These are phyloP conservation scores for Vigna mungo DNA, from an alignment of 306 rosid genomes.

Conservation along the genomic window DNA sequence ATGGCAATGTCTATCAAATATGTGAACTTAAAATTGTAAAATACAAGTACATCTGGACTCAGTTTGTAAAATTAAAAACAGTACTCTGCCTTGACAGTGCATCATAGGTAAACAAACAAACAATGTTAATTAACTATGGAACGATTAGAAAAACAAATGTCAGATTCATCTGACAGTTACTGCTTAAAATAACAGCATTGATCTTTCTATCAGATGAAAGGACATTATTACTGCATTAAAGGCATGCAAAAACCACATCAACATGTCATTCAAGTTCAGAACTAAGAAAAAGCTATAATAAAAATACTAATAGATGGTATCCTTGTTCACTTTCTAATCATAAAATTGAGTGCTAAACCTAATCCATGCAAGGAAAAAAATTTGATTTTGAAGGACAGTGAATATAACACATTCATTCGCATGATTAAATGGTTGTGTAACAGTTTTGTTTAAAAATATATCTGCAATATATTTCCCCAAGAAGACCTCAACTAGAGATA, in stretches of 20 bases:
- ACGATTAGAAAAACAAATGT: conserved; percentile 19
- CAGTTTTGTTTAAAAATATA: conserved; percentile 38
- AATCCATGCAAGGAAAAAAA: conserved; percentile 18
- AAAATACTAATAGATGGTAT: conserved; percentile 11
- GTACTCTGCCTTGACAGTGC: background rate
- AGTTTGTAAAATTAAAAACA: background rate
- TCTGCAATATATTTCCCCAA: conserved; percentile 22
- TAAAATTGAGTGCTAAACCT: background rate
- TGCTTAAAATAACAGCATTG: conserved; percentile 11
- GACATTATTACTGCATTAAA: conserved; percentile 31
- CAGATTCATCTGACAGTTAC: conserved; percentile 1
- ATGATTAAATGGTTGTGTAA: conserved; percentile 29
- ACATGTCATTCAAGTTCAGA: conserved; percentile 28
- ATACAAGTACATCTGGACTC: background rate
- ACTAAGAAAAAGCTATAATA: conserved; percentile 17
- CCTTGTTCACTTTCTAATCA: background rate
- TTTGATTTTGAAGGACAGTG: conserved; percentile 12
- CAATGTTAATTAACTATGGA: background rate
- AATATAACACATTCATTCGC: conserved; percentile 30
- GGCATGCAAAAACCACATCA: conserved; percentile 1
- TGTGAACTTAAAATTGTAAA: background rate
- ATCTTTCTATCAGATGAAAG: conserved; percentile 35
- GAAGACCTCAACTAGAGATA: conserved; percentile 42
- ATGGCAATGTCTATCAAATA: conserved; percentile 22
- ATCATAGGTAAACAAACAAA: conserved; percentile 6